These are phyloP conservation scores for Powellomyces hirtus DNA, from an alignment of 192 early-diverging fungal species.

Conservation along the genomic window DNA sequence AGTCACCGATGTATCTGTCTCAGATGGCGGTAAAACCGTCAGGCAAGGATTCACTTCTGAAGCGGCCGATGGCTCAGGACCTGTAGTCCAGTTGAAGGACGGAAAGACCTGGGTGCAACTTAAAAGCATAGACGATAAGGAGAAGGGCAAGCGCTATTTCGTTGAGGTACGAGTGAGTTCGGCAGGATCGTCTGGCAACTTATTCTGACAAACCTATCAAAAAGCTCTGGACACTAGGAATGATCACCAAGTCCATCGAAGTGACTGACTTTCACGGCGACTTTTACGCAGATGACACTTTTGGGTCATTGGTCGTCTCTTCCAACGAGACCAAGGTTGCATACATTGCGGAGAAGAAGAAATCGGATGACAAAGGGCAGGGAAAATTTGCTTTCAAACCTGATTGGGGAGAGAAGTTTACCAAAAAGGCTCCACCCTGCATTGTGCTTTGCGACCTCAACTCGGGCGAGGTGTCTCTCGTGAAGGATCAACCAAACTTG, in stretches of 20 bases:
- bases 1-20: neutral
- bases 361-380: conserved; percentile 34
- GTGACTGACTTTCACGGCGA: conserved; percentile 67
- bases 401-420: conserved; percentile 73
- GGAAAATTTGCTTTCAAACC: conserved; percentile 44
- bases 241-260: conserved; percentile 54
- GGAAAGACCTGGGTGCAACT: conserved; percentile 1
- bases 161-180: conserved; percentile 4
- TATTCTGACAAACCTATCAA: neutral
- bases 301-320: conserved; percentile 63
- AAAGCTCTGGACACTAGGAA: conserved; percentile 29
- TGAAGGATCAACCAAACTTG: conserved; percentile 6
- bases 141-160: conserved; percentile 17
- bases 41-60: conserved; percentile 5
- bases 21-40: conserved; percentile 1
- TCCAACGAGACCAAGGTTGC: conserved; percentile 50
- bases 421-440: conserved; percentile 53
- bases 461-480: conserved; percentile 1
- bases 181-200: neutral
- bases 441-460: conserved; percentile 57
- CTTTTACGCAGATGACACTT: conserved; percentile 63
- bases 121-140: conserved; percentile 2
- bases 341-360: conserved; percentile 70
- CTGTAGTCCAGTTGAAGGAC: neutral
- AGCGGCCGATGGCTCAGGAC: neutral